A percentile compares a stretch with the other conserved stretches of the same genome.
Evolutionary conservation across 768 basidiomycete genomes (phyloP).

Genomic region (Termitomyces bulborhizus): DNA sequence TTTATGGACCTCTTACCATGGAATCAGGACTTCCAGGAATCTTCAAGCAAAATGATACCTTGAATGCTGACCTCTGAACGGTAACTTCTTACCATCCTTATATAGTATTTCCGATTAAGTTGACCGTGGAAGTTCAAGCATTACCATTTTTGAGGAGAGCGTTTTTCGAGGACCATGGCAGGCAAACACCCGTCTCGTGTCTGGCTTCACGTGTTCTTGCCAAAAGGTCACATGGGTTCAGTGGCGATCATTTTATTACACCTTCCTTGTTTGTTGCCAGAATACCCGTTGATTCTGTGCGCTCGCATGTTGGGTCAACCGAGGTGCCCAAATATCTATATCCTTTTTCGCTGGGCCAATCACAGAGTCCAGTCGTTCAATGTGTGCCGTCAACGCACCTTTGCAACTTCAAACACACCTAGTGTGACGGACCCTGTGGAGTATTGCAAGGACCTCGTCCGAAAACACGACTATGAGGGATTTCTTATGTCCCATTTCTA

Average conservation of each 20-base stretch:
- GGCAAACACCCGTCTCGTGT: too few relatives aligned
- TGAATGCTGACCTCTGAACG: too few relatives aligned
- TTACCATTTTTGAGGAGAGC: too few relatives aligned
- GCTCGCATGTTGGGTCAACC: not conserved
- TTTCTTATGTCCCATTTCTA: slow-evolving; percentile 68
- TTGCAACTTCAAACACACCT: slow-evolving; percentile 6
- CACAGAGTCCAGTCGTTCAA: not conserved
- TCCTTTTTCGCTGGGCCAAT: not conserved
- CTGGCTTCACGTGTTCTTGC: not conserved
- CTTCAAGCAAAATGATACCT: too few relatives aligned
- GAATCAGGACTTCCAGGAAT: too few relatives aligned
- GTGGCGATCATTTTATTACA: not conserved
- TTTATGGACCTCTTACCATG: too few relatives aligned
- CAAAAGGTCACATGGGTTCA: not conserved
- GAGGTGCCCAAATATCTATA: not conserved
- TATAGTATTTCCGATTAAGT: too few relatives aligned
- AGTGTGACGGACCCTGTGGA: slow-evolving; percentile 34
- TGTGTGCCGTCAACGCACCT: slow-evolving; percentile 2
- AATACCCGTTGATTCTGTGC: too few relatives aligned
- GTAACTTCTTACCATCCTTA: too few relatives aligned
- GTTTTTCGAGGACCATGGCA: too few relatives aligned
- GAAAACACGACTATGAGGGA: slow-evolving; percentile 78
- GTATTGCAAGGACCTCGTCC: slow-evolving; percentile 70
- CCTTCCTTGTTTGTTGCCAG: not conserved
- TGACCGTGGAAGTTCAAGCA: too few relatives aligned